phyloP scores from a whole-genome alignment of 75 land plant genomes.

The Sequoiadendron giganteum region DNA sequence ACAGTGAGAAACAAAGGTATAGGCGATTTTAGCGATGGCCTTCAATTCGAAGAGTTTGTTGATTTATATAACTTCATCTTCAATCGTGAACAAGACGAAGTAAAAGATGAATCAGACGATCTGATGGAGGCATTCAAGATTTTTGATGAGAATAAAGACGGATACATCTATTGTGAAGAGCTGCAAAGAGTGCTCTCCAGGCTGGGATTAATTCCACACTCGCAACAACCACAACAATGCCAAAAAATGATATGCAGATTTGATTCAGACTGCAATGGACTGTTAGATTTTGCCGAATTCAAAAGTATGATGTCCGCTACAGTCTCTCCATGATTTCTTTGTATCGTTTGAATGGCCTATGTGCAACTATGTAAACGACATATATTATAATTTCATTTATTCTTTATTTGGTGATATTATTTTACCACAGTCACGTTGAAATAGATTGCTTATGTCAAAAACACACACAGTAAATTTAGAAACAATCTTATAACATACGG shows the following conservation, averaged over 20 bases:
- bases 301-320: conserved; percentile 41
- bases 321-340: background rate
- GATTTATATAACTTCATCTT: no score
- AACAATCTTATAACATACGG: no score
- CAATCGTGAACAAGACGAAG: background rate
- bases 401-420: no score
- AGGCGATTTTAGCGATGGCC: no score
- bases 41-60: no score
- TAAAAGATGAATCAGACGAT: background rate
- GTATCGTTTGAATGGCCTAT: no score
- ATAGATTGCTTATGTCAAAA: no score
- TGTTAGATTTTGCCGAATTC: conserved; percentile 57
- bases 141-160: conserved; percentile 53
- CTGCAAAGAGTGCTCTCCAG: conserved; percentile 34
- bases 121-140: conserved; percentile 45
- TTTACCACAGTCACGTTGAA: no score
- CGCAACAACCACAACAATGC: conserved; percentile 20
- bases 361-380: no score
- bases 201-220: conserved; percentile 36
- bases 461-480: no score
- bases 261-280: conserved; percentile 45
- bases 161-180: conserved; percentile 51
- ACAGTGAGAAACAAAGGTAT: no score
- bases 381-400: no score
- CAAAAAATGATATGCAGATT: conserved; percentile 33